Evolutionary conservation across 768 basidiomycete species (phyloP), one percentile per base, ranked within the genome.

Genomic region (Chalciporus chontae): DNA sequence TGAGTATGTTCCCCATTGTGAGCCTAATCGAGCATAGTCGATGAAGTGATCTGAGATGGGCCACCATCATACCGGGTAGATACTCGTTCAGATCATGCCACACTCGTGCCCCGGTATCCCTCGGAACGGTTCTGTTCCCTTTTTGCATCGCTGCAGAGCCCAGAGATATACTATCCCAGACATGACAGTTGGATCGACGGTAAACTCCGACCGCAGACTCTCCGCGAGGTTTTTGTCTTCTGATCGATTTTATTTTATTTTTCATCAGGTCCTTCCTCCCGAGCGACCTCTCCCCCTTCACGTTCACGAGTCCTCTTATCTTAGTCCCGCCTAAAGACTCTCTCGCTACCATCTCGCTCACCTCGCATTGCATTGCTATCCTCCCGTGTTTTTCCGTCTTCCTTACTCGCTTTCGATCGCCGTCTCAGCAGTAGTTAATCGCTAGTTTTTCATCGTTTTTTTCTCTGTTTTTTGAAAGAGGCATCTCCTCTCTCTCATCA

Each of bases 311-410:
- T 43, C 53, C 56, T 55, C 53, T 52, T 66, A 67, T 61, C 66
- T 68, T 68, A 68, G 47, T 54, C 54, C 60, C 60, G 34, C 52
- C 62, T 68, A 68, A 68, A 68, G 48, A 51, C 58, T 36, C 58
- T 55, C 48, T 59, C 57, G 41, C 50, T 57, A 52, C 44, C 55
- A 58, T 60, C 55, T 66, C 55, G 53, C 49, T 67, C 46, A 57
- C 52, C 59, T 67, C 63, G 59, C 61, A 59, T 68, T 60, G 66
- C 62, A 69, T 69, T 59, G 66, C 66, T 68, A 48, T 68, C 66
- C 53, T 41, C 44, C 48, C 48, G 53, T 54, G 52, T 57, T 55
- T 53, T 43, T 43, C 41, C 43, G 40, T 55, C 44, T 50, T 57
- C 52, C 41, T 54, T 52, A 49, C 32, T 61, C 58, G 62, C 69